Conservation (phyloP, 2,329 filamentous ascomycete species). For the Colletotrichum gigasporum region DNA sequence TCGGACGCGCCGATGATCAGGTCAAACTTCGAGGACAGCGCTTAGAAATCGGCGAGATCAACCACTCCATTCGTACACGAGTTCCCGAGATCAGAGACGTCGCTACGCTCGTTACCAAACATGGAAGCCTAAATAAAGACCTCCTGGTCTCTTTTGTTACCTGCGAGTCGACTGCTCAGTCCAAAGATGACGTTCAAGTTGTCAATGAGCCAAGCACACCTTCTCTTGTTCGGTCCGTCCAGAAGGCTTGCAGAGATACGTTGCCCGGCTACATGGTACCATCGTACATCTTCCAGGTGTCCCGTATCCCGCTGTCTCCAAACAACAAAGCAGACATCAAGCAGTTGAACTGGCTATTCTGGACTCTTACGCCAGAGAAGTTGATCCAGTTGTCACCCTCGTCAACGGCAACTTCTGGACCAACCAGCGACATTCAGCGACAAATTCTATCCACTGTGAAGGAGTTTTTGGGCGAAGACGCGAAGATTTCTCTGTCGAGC, state of each 20-base stretch:
- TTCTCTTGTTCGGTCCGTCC: constrained; percentile 38
- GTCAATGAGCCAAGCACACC: constrained; percentile 20
- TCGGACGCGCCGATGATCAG: constrained; percentile 90
- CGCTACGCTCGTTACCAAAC: constrained; percentile 78
- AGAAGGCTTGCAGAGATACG: constrained; percentile 68
- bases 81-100: constrained; percentile 71
- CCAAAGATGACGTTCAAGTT: constrained; percentile 34
- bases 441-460: constrained; percentile 64
- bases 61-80: constrained; percentile 77
- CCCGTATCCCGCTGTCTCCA: constrained; percentile 79
- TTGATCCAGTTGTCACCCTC: constrained; percentile 64
- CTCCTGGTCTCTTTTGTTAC: constrained; percentile 83
- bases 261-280: constrained; percentile 92
- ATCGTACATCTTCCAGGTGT: constrained; percentile 79
- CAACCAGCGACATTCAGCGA: constrained; percentile 47
- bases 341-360: constrained; percentile 73
- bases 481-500: constrained; percentile 59
- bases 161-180: constrained; percentile 32
- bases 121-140: constrained; percentile 78
- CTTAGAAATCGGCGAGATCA: constrained; percentile 91
- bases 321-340: constrained; percentile 92
- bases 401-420: constrained; percentile 33
- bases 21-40: constrained; percentile 91
- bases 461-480: constrained; percentile 57
- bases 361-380: constrained; percentile 65